Evolutionary conservation across 2,329 filamentous ascomycete genomes (phyloP), one percentile per base, ranked within the genome.

Genomic region (Cordyceps cateniannulata): DNA sequence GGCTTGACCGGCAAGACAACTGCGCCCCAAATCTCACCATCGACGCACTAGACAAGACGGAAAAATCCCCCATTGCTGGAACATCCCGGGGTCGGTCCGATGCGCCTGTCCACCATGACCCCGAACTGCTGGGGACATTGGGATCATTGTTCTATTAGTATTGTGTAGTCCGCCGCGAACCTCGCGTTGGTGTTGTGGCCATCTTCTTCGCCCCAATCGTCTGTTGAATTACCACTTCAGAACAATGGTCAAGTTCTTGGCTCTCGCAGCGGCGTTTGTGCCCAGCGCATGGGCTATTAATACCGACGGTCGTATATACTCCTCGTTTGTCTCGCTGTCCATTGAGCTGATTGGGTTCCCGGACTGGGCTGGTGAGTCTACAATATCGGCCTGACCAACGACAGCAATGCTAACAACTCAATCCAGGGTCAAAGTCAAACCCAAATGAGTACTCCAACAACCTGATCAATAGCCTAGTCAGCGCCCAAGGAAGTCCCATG

Each of bases 331-430:
- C 10, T 61, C 62, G 27, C 59, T 65, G 32, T 66, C 65, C 10
- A 61, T 65, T 32, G 65, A 66, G 58, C 55, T 65, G 45, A 64
- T 65, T 59, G 64, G 65, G 3, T 66, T 66, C 32, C 63, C 65
- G 14, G 42, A 61, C 4, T 66, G 62, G 55, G 65, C 64, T 48
- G 65, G 65, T 65, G 18, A 63, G 65, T 62, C 20, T 45, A 18
- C 10, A 27, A 4, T 22, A 2, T n/a, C 7, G 1, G 18, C 2
- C 14, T 29, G 3, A 10, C 5, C 22, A 42, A 40, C 18, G 3
- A 25, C 29, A 20, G 12, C 22, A 25, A 12, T 9, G 7, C 49
- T 60, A 32, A 24, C 2, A 7, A 20, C 6, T 2, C 12, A 22
- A 22, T 16, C 3, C 40, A 66, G 65, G 65, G 32, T 59, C 63